Base-by-base conservation (phyloP, 352 stramenopile genomes). In the Globisporangium barbulae region DNA sequence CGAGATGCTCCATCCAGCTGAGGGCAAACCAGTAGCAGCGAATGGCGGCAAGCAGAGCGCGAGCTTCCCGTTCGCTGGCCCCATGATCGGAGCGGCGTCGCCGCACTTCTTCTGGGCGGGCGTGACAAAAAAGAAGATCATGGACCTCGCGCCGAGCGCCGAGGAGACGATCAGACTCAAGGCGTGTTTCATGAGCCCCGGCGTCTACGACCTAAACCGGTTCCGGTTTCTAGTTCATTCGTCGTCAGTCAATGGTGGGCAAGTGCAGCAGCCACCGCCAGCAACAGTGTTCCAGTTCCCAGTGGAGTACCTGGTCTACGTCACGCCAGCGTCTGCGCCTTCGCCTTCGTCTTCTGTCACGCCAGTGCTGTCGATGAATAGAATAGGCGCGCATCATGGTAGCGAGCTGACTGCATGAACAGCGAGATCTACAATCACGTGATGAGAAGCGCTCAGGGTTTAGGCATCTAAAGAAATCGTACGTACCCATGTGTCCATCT, bases 171-270 rank as follows among this genome's bases (percentile, higher is more conserved):
- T 96, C 60, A 72, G 75, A 31, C 66, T 96, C 21, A 81, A 79
- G 33, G 87, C 87, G 28, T 93, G 83, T 53, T 96, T 96, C 49
- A 73, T 86, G 55, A 71, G 67, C 21, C 64, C 87, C 2, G 87
- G 87, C 12, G 74, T 94, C 33, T 96, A 91, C 71, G 85, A 96
- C 61, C 63, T 96, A 15, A 96, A 96, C 62, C 83, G 82, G 8
- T 89, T 93, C 64, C 81, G 84, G 22, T 82, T 93, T 48, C 63
- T 81, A 3, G 65, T 92, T 42, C 73, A 84, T 35, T 35, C 79
- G 3, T 28, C 17, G 4, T 15, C 13, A 21, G 39, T 28, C 5
- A 10, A 21, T 35, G 13, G 28, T 15, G 9, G 8, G 12, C 21
- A 37, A 25, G 35, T 25, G 19, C 10, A 15, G 45, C 52, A 5